Base-by-base conservation (phyloP, 2,329 filamentous ascomycete genomes). In the Penicillium polonicum region DNA sequence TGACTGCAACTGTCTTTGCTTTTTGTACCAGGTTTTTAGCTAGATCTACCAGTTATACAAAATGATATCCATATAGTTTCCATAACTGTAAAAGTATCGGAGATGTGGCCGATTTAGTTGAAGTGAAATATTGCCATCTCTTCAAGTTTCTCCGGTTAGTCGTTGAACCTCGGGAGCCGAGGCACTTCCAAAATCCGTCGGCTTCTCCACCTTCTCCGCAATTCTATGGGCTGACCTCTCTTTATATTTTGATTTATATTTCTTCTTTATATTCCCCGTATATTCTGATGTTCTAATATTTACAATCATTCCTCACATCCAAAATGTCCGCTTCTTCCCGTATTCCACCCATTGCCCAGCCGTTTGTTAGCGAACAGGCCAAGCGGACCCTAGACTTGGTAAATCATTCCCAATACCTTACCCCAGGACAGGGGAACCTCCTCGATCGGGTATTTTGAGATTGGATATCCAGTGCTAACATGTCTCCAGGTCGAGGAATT, bases 301-400 rank as follows among this genome's bases (percentile, higher is more conserved):
- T 25, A 23, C 41, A 48, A 31, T 44, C 51, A 19, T 12, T 19
- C 25, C 13, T 35, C 25, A 53, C n/a, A 44, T 38, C 38, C 48
- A 71, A 70, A 52, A 84, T 85, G 65, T 82, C 83, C 59, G 77
- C 78, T 51, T 79, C 76, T 27, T 58, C 71, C 68, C 82, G 73
- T 75, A 85, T 88, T 59, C 85, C 85, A 42, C 74, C 78, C 55
- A 83, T 87, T 65, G 85, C 82, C 41, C 74, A 77, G 60, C 82
- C 82, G 27, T 85, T 83, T 74, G 90, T 97, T 65, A 95, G 91
- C 78, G 91, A 95, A 59, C 83, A 85, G 70, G 92, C 92, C 52
- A 90, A 88, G 79, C 87, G 89, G 82, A 90, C 89, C 31, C 80
- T 97, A 65, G 92, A 97, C 71, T 73, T 91, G 64, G 85, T 87